Evolutionary conservation across 2,329 filamentous ascomycete genomes (phyloP).

Genomic region (Diaporthe sp.): DNA sequence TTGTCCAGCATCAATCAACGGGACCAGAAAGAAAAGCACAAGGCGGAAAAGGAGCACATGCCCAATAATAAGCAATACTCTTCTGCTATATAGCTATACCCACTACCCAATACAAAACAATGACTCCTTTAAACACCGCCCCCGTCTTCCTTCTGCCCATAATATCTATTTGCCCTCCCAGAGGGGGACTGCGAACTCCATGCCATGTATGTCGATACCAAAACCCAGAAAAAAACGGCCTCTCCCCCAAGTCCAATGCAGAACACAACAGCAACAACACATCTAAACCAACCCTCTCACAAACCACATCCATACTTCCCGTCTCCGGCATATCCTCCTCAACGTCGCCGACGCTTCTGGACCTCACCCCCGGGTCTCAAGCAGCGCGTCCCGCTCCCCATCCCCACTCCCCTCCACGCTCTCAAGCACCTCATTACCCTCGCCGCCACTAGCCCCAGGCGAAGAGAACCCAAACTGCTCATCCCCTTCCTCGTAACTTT

Average conservation of each 20-base stretch:
- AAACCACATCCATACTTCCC: background rate
- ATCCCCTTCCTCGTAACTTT: background rate
- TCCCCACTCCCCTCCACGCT: slow-evolving; percentile 14
- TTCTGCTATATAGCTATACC: background rate
- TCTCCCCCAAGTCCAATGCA: background rate
- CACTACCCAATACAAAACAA: background rate
- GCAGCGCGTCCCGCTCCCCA: slow-evolving; percentile 1
- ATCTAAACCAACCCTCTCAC: background rate
- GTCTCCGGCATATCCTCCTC: no score
- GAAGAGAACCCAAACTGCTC: background rate
- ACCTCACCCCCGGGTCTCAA: background rate
- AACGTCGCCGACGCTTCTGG: background rate
- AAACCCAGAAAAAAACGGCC: background rate
- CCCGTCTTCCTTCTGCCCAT: background rate
- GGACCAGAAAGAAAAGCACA: no score
- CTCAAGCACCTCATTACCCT: slow-evolving; percentile 12
- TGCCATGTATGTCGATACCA: slow-evolving; percentile 4
- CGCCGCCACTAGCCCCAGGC: background rate
- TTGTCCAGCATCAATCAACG: no score
- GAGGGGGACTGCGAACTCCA: background rate
- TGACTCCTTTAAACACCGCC: background rate
- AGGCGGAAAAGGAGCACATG: background rate
- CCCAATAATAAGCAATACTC: background rate
- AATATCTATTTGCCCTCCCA: background rate
- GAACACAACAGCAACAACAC: background rate